Conservation (phyloP, 306 rosid species). For the Sechiopsis laciniata region DNA sequence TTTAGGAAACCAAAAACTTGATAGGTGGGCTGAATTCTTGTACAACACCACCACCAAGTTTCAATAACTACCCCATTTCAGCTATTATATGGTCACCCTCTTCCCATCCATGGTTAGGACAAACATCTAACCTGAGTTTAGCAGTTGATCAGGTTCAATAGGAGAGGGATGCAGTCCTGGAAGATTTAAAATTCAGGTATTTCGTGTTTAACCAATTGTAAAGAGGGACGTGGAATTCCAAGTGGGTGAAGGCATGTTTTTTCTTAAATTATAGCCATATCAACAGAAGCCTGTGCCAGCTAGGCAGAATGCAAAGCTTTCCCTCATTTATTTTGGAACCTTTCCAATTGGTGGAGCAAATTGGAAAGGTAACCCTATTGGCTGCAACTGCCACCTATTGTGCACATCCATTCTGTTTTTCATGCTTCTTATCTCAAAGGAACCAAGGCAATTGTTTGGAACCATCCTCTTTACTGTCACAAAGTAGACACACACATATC, state of each 20-base stretch:
- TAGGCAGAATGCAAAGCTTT: not conserved
- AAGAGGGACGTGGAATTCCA: not conserved
- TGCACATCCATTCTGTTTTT: not conserved
- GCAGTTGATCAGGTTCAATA: not conserved
- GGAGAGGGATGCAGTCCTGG: not conserved
- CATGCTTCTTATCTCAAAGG: not conserved
- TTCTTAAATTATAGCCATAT: not conserved
- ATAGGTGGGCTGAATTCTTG: not conserved
- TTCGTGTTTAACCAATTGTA: not conserved
- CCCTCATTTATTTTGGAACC: not conserved
- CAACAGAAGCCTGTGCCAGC: not conserved
- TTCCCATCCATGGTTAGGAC: not conserved
- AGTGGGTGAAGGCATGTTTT: not conserved
- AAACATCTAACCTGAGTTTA: not conserved
- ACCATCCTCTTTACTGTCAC: not conserved
- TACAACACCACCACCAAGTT: not conserved
- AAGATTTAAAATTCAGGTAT: slow-evolving; percentile 1
- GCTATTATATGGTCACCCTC: not conserved
- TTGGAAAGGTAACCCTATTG: not conserved
- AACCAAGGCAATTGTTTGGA: not conserved
- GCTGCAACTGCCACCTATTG: not conserved
- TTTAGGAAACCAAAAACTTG: not conserved
- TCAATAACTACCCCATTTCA: not conserved
- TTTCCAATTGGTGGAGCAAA: not conserved
- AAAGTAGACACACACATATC: not conserved